phyloP scores from a whole-genome alignment of 139 green algal genomes.

The Yamagishiella unicocca region DNA sequence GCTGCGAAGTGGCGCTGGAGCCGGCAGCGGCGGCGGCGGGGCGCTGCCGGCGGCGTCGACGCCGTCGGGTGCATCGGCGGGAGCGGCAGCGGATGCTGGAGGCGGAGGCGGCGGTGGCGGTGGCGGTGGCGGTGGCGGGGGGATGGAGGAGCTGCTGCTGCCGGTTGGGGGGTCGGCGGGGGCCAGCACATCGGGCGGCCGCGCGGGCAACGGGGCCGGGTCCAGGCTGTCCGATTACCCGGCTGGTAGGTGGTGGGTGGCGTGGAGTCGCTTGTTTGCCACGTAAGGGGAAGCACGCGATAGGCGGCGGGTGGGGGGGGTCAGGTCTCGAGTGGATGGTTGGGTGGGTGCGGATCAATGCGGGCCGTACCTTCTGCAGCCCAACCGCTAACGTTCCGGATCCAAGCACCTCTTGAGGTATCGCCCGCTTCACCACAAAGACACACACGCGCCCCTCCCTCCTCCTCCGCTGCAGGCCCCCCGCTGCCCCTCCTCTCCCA shows the following conservation, averaged over 20 bases:
- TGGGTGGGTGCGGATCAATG: no score
- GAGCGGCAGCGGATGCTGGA: background rate
- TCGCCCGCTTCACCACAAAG: no score
- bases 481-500: conserved; percentile 46
- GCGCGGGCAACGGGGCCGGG: background rate
- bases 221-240: conserved; percentile 30
- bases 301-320: no score
- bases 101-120: background rate
- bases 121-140: background rate
- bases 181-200: background rate
- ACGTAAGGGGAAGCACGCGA: no score
- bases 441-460: background rate
- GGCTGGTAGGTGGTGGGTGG: background rate
- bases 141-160: conserved; percentile 15
- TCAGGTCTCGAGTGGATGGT: no score
- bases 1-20: background rate
- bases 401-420: no score
- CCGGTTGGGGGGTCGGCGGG: background rate
- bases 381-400: no score
- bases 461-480: conserved; percentile 11
- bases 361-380: no score
- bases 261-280: no score
- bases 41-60: background rate
- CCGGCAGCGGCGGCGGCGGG: background rate
- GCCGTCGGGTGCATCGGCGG: background rate